Evolutionary conservation across 495 filamentous ascomycete genomes (phyloP).

Genomic region (Hypomontagnella submonticulosa): DNA sequence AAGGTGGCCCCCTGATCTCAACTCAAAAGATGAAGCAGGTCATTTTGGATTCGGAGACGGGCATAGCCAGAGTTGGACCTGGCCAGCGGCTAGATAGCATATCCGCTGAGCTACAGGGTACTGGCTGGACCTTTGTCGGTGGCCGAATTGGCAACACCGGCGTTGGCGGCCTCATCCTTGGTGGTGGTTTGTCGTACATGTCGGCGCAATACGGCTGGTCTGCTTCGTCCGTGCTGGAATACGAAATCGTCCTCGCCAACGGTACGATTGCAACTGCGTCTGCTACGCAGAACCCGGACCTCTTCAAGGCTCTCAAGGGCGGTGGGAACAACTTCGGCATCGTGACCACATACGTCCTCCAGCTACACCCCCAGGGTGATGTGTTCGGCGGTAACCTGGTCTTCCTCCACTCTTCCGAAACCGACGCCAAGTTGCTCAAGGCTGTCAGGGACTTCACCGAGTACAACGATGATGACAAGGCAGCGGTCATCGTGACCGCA

Average conservation of each 20-base stretch:
- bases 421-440: slow-evolving; percentile 55
- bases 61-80: slow-evolving; percentile 57
- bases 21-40: slow-evolving; percentile 58
- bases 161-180: slow-evolving; percentile 57
- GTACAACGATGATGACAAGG: slow-evolving; percentile 63
- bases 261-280: slow-evolving; percentile 64
- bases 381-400: slow-evolving; percentile 66
- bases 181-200: slow-evolving; percentile 61
- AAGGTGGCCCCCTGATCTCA: slow-evolving; percentile 64
- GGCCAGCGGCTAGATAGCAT: slow-evolving; percentile 63
- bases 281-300: slow-evolving; percentile 51
- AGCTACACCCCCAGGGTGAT: slow-evolving; percentile 60
- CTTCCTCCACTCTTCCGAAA: slow-evolving; percentile 53
- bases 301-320: slow-evolving; percentile 59
- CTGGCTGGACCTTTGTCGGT: slow-evolving; percentile 60
- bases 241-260: slow-evolving; percentile 68
- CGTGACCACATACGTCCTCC: slow-evolving; percentile 60
- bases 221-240: slow-evolving; percentile 64
- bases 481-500: slow-evolving; percentile 64
- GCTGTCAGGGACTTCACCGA: slow-evolving; percentile 65
- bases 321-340: slow-evolving; percentile 64
- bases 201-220: slow-evolving; percentile 68
- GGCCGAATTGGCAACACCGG: slow-evolving; percentile 61
- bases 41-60: slow-evolving; percentile 56
- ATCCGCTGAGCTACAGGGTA: slow-evolving; percentile 57